Percentiles rank a stretch among this genome's conserved stretches.
These are phyloP conservation scores for Tephrocybe sp. DNA, from an alignment of 768 basidiomycete species.

Conservation along the genomic window DNA sequence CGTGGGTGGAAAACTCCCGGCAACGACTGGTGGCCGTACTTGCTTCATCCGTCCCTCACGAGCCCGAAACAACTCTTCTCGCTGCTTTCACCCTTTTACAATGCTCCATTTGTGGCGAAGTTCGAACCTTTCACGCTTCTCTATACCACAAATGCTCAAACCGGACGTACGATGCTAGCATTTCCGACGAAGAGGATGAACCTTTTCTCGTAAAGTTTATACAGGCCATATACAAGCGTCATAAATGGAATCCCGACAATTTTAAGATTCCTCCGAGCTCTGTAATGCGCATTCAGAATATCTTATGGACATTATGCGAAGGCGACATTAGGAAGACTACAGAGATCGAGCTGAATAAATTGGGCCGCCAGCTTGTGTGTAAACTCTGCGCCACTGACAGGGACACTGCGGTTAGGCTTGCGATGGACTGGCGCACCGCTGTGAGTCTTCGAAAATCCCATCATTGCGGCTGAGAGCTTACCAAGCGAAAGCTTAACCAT, in stretches of 20 bases:
- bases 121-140: background rate
- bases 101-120: background rate
- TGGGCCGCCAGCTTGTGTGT: conserved; percentile 5
- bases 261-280: background rate
- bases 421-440: conserved; percentile 7
- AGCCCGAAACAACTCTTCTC: background rate
- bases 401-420: background rate
- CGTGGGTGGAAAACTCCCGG: background rate
- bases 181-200: too few relatives aligned
- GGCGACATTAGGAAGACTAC: conserved; percentile 3
- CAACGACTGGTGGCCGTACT: background rate
- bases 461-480: background rate
- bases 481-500: conserved; percentile 1
- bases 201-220: background rate
- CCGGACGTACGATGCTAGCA: background rate
- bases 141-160: conserved; percentile 1
- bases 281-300: conserved; percentile 1
- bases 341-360: background rate
- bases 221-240: background rate
- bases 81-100: background rate
- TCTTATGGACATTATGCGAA: background rate
- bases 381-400: background rate
- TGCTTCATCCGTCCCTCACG: background rate
- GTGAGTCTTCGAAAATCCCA: background rate
- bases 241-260: background rate